Conservation (phyloP, 345 rosid species). For the Atalantia buxifolia region DNA sequence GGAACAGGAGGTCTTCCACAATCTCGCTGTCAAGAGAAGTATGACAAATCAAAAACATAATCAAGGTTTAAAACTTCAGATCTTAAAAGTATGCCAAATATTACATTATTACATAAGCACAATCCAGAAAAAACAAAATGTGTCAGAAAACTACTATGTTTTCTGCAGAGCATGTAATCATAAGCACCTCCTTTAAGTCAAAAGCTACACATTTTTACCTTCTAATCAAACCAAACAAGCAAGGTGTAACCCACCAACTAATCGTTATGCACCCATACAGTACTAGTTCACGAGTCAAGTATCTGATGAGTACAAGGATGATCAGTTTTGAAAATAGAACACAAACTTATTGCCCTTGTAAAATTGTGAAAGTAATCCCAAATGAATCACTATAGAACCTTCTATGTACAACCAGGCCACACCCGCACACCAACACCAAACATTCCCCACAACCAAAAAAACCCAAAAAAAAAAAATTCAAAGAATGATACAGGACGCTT, state of each 20-base stretch:
- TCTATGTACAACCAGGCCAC: no score
- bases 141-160: not conserved
- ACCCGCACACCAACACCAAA: not conserved
- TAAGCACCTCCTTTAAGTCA: not conserved
- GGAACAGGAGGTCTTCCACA: slow-evolving; percentile 92
- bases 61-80: not conserved
- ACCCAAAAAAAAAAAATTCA: not conserved
- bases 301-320: not conserved
- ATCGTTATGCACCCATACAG: not conserved
- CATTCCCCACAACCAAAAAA: not conserved
- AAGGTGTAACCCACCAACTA: not conserved
- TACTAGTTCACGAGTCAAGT: not conserved
- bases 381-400: not conserved
- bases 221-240: no score
- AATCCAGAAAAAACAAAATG: not conserved
- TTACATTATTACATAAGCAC: not conserved
- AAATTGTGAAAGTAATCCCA: not conserved
- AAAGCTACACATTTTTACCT: not conserved
- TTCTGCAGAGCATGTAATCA: not conserved
- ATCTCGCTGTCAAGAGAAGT: slow-evolving; percentile 61
- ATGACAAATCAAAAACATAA: not conserved
- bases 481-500: not conserved
- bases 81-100: not conserved
- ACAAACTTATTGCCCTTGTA: not conserved
- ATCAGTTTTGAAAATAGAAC: not conserved